Evolutionary conservation across 2,329 filamentous ascomycete genomes (phyloP).

Genomic region (Fusarium mundagurra): DNA sequence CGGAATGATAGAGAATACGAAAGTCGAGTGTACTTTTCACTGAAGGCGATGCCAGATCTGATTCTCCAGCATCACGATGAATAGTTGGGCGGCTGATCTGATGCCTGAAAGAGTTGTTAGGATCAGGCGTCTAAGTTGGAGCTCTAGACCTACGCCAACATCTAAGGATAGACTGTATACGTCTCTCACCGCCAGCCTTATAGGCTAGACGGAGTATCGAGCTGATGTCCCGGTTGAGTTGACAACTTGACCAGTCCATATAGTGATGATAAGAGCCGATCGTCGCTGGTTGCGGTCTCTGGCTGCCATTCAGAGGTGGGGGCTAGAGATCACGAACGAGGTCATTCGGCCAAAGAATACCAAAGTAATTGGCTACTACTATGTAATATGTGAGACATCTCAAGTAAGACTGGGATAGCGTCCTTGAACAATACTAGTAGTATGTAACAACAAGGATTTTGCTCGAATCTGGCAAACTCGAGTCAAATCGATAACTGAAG

Average conservation of each 20-base stretch:
- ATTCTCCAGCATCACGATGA: not conserved
- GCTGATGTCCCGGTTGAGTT: slow-evolving; percentile 6
- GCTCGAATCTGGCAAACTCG: not conserved
- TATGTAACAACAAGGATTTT: not conserved
- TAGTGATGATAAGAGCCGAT: slow-evolving; percentile 18
- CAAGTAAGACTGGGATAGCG: not conserved
- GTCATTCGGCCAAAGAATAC: slow-evolving; percentile 1
- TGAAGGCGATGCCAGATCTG: not conserved
- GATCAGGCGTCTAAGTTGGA: slow-evolving; percentile 11
- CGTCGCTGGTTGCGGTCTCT: slow-evolving; percentile 10
- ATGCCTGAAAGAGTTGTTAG: not conserved
- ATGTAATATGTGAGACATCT: not conserved
- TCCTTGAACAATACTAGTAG: not conserved
- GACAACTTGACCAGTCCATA: slow-evolving; percentile 5
- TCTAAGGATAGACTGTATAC: not conserved
- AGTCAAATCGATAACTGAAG: not conserved
- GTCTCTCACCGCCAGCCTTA: slow-evolving; percentile 18
- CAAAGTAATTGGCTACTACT: not conserved
- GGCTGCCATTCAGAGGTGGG: not conserved
- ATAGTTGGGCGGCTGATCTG: not conserved
- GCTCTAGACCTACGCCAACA: not conserved
- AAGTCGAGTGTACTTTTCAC: not conserved
- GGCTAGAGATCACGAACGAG: slow-evolving; percentile 3
- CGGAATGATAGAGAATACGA: not conserved
- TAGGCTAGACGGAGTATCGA: not conserved